phyloP scores from a whole-genome alignment of 805 yeast species.

The Sporopachydermia lactativora region DNA sequence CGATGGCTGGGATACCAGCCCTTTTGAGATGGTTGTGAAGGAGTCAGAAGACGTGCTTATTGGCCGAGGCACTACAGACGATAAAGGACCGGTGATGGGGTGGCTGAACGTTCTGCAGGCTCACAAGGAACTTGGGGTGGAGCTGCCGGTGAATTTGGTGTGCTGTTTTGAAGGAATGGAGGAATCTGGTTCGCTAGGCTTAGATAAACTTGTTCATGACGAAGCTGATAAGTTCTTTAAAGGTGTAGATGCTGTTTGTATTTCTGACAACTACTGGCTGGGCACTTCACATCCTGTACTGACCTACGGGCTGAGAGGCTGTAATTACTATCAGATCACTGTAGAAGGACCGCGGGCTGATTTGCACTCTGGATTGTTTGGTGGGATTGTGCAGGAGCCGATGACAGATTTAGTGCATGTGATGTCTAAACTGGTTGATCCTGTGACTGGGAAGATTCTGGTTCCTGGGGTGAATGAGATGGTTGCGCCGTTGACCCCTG shows the following conservation, averaged over 20 bases:
- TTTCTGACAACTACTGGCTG: conserved; percentile 96
- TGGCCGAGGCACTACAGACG: conserved; percentile 96
- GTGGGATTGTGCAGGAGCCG: conserved; percentile 96
- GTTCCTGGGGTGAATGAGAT: conserved; percentile 85
- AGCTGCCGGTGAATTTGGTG: conserved; percentile 84
- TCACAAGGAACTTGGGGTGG: conserved; percentile 69
- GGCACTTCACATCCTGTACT: conserved; percentile 95
- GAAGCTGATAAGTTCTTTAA: conserved; percentile 77
- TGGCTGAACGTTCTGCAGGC: conserved; percentile 94
- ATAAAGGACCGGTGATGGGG: conserved; percentile 95
- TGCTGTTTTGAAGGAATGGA: conserved; percentile 99
- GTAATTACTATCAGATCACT: conserved; percentile 76
- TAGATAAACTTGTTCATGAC: conserved; percentile 64
- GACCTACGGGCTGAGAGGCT: conserved; percentile 96
- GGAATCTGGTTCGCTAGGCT: conserved; percentile 89
- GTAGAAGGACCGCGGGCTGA: conserved; percentile 93
- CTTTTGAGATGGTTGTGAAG: conserved; percentile 52
- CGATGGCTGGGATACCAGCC: conserved; percentile 95
- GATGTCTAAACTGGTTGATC: conserved; percentile 61
- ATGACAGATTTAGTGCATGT: conserved; percentile 82
- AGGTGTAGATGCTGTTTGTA: conserved; percentile 87
- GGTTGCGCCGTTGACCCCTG: conserved; percentile 86
- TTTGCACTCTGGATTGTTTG: conserved; percentile 93
- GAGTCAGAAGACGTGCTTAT: conserved; percentile 57
- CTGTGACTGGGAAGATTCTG: conserved; percentile 60